These are phyloP conservation scores for Xylaria nigripes DNA, from an alignment of 495 filamentous ascomycete genomes.

Conservation along the genomic window DNA sequence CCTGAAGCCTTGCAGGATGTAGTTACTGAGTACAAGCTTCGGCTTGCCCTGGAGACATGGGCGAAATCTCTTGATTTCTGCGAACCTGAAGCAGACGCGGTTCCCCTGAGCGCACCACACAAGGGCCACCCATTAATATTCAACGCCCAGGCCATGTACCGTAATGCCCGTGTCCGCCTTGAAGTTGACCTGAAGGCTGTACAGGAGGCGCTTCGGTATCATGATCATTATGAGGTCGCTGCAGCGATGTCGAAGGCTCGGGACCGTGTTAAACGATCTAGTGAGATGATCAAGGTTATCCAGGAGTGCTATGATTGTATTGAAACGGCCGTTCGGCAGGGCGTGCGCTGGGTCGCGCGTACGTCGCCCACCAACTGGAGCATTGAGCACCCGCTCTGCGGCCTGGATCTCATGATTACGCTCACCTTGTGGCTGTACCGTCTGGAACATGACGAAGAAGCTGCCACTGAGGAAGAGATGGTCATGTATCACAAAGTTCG, in stretches of 20 bases:
- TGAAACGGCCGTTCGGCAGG: slow-evolving; percentile 87
- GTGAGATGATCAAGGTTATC: slow-evolving; percentile 97
- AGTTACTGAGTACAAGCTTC: slow-evolving; percentile 95
- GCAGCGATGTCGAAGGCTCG: slow-evolving; percentile 91
- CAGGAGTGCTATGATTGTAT: slow-evolving; percentile 97
- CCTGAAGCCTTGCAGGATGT: slow-evolving; percentile 93
- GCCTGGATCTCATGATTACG: slow-evolving; percentile 97
- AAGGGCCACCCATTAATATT: slow-evolving; percentile 98
- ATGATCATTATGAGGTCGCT: slow-evolving; percentile 93
- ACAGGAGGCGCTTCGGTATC: slow-evolving; percentile 93
- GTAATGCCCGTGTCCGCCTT: slow-evolving; percentile 85
- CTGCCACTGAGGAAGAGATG: slow-evolving; percentile 81
- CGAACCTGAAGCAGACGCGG: slow-evolving; percentile 83
- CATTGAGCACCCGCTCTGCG: slow-evolving; percentile 94
- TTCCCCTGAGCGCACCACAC: slow-evolving; percentile 88
- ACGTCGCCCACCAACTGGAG: slow-evolving; percentile 99
- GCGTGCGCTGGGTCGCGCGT: slow-evolving; percentile 95
- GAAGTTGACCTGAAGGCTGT: slow-evolving; percentile 93
- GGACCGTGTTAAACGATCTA: slow-evolving; percentile 85
- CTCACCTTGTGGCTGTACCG: slow-evolving; percentile 97
- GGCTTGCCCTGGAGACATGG: slow-evolving; percentile 94
- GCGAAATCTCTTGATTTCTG: slow-evolving; percentile 91
- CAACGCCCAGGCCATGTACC: slow-evolving; percentile 96
- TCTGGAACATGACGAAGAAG: slow-evolving; percentile 97
- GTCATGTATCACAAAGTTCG: slow-evolving; percentile 94